A percentile compares a stretch with the other conserved stretches of the same genome.
These are phyloP conservation scores for Teratosphaeriaceae sp. DNA, from an alignment of 2,329 filamentous ascomycete genomes.

Conservation along the genomic window DNA sequence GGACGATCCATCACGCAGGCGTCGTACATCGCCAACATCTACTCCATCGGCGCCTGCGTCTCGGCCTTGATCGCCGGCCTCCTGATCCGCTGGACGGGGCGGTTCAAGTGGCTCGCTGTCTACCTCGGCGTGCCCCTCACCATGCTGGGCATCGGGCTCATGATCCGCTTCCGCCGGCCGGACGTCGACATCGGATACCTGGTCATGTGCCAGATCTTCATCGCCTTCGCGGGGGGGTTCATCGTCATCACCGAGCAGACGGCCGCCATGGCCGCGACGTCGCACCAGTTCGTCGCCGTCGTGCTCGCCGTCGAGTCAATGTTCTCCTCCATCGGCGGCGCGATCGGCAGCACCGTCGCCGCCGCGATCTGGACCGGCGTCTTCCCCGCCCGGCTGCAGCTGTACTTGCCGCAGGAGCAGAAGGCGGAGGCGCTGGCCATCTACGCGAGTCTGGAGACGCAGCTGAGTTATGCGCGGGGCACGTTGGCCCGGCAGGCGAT, in stretches of 20 bases:
- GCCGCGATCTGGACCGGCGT: constrained; percentile 29
- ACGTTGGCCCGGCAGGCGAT: constrained; percentile 38
- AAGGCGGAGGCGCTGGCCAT: constrained; percentile 26
- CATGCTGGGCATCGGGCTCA: constrained; percentile 27
- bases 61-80: constrained; percentile 42
- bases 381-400: constrained; percentile 8
- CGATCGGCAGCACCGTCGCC: constrained; percentile 28
- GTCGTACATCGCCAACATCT: constrained; percentile 27
- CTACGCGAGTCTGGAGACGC: constrained; percentile 28
- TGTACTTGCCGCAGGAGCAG: constrained; percentile 37
- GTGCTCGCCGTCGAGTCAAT: constrained; percentile 28
- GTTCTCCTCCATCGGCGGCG: constrained; percentile 26
- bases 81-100: constrained; percentile 40
- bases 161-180: constrained; percentile 30
- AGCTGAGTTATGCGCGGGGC: constrained; percentile 36
- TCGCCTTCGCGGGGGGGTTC: constrained; percentile 48
- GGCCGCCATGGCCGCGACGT: constrained; percentile 44
- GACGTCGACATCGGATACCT: constrained; percentile 42
- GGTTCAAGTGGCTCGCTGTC: constrained; percentile 42
- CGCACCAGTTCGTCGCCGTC: constrained; percentile 38
- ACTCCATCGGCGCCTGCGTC: constrained; percentile 35
- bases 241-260: constrained; percentile 51
- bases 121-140: constrained; percentile 29
- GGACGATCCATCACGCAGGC: constrained; percentile 32
- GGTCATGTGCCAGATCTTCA: constrained; percentile 51